Conservation (phyloP, 805 yeast species). For the Suhomyces faveliae region DNA sequence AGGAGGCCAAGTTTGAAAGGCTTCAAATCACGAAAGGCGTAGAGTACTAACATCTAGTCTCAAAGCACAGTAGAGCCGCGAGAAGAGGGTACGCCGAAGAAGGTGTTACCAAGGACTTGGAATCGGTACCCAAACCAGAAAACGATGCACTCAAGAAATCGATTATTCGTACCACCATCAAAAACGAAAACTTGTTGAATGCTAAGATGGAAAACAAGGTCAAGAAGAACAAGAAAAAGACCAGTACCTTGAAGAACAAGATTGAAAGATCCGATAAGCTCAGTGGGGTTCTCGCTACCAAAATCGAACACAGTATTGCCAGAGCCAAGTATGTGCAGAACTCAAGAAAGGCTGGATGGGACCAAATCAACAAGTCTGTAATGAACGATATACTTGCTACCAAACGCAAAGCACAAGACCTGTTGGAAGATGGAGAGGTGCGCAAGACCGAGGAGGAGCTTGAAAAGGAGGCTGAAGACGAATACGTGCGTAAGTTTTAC, state of each 20-base stretch:
- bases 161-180: constrained; percentile 63
- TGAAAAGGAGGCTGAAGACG: constrained; percentile 37
- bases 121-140: constrained; percentile 56
- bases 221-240: constrained; percentile 31
- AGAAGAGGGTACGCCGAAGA: constrained; percentile 58
- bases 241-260: constrained; percentile 32
- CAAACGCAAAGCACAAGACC: constrained; percentile 3
- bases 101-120: constrained; percentile 46
- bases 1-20: neutral
- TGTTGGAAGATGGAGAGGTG: neutral
- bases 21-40: neutral
- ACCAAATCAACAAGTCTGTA: constrained; percentile 52
- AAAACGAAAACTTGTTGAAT: constrained; percentile 60
- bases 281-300: constrained; percentile 56
- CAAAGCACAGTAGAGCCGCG: constrained; percentile 76
- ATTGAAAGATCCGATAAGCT: constrained; percentile 50
- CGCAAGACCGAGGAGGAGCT: constrained; percentile 13
- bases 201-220: constrained; percentile 49
- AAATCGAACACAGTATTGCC: constrained; percentile 61
- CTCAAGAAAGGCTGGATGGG: constrained; percentile 74
- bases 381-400: constrained; percentile 12
- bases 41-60: constrained; percentile 37
- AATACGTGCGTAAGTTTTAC: constrained; percentile 31
- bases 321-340: constrained; percentile 62
- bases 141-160: constrained; percentile 60